Conservation (phyloP, 768 basidiomycete species). For the Podaxis sp. region DNA sequence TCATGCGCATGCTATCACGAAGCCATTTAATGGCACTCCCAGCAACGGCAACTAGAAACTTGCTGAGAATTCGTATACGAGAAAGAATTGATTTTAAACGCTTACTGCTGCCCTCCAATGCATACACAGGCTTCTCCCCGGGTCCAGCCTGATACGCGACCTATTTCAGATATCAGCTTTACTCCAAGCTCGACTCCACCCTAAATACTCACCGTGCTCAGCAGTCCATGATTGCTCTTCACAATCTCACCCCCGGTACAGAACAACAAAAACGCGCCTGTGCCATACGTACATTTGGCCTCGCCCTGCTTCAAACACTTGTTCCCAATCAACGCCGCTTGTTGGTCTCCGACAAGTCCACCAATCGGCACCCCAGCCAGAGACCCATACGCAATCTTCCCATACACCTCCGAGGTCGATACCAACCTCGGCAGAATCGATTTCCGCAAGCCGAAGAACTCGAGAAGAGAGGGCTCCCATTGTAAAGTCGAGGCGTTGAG, state of each 20-base stretch:
- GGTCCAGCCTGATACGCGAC: slow-evolving; percentile 90
- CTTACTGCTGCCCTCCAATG: slow-evolving; percentile 92
- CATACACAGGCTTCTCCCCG: slow-evolving; percentile 79
- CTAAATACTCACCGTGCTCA: slow-evolving; percentile 71
- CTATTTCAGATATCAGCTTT: slow-evolving; percentile 34
- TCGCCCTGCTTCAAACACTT: slow-evolving; percentile 90
- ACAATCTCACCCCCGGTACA: slow-evolving; percentile 90
- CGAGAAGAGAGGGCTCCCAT: slow-evolving; percentile 82
- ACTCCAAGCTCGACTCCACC: not conserved
- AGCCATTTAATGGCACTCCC: slow-evolving; percentile 97
- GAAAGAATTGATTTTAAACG: slow-evolving; percentile 13
- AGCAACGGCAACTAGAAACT: slow-evolving; percentile 76
- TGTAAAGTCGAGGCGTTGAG: slow-evolving; percentile 78
- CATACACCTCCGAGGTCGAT: slow-evolving; percentile 92
- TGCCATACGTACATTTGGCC: slow-evolving; percentile 98
- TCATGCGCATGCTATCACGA: slow-evolving; percentile 86
- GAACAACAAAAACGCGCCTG: slow-evolving; percentile 95
- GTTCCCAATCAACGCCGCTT: slow-evolving; percentile 94
- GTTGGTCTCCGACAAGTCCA: slow-evolving; percentile 97
- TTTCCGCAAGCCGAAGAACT: slow-evolving; percentile 80
- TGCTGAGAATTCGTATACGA: slow-evolving; percentile 6
- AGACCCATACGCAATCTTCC: slow-evolving; percentile 64
- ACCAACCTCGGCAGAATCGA: slow-evolving; percentile 86
- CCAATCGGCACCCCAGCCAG: slow-evolving; percentile 81
- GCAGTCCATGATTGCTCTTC: slow-evolving; percentile 79